phyloP scores from a whole-genome alignment of 352 stramenopile species.

The Phytophthora sp. region DNA sequence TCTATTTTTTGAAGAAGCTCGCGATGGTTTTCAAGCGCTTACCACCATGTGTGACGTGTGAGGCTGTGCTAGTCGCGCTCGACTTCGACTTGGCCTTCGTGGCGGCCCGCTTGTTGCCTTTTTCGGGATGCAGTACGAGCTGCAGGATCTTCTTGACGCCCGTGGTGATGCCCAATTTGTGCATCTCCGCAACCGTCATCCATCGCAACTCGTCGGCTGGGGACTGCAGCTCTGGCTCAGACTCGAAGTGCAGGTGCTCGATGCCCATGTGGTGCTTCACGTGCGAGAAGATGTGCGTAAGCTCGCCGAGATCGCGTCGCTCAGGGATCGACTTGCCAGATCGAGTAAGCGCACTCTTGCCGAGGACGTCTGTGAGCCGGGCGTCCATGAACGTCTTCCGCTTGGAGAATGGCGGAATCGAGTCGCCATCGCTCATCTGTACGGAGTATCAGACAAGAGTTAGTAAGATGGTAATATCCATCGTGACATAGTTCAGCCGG shows the following conservation, averaged over 20 bases:
- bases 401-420: slow-evolving; percentile 65
- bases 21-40: slow-evolving; percentile 68
- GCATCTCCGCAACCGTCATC: slow-evolving; percentile 83
- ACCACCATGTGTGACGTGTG: slow-evolving; percentile 49
- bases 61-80: slow-evolving; percentile 15
- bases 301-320: slow-evolving; percentile 67
- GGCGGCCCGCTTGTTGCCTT: slow-evolving; percentile 9
- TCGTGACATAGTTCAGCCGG: neutral
- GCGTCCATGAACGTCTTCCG: slow-evolving; percentile 65
- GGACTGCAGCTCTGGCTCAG: slow-evolving; percentile 23
- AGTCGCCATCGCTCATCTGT: slow-evolving; percentile 66
- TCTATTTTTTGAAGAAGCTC: slow-evolving; percentile 77
- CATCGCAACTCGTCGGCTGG: slow-evolving; percentile 48
- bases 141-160: slow-evolving; percentile 89
- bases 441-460: slow-evolving; percentile 1
- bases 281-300: slow-evolving; percentile 92
- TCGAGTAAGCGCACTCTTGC: slow-evolving; percentile 18
- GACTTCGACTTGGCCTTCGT: slow-evolving; percentile 12
- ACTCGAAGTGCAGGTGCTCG: slow-evolving; percentile 76
- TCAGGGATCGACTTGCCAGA: slow-evolving; percentile 29
- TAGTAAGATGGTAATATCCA: neutral
- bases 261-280: slow-evolving; percentile 92
- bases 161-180: slow-evolving; percentile 83
- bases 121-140: slow-evolving; percentile 39
- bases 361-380: slow-evolving; percentile 45